Evolutionary conservation across 1,284 basidiomycete species (phyloP), one percentile per base, ranked within the genome.

Genomic region (Papiliotrema laurentii): DNA sequence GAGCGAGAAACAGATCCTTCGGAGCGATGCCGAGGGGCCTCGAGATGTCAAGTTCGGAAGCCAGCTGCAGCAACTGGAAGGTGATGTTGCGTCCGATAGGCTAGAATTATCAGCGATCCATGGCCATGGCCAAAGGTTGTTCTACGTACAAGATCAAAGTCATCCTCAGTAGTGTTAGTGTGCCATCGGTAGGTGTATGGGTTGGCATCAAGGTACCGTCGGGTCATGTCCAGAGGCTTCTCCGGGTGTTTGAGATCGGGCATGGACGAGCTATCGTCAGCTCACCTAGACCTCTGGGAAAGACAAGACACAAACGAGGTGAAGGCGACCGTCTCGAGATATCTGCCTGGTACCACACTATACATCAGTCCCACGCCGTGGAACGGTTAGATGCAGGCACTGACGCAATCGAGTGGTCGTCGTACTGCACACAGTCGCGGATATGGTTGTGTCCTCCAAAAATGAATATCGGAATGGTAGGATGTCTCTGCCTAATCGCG

Each of bases 301-400:
- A 21, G n/a, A 6, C n/a, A 54, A 43, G 21, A 24, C 26, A 59
- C 66, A 48, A 41, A 73, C 64, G 71, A 73, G 4, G 72, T 66
- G 76, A 57, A 66, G 76, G 86, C 87, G 49, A 91, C 77, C 5
- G 89, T 90, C 73, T 92, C 89, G 83, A 91, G 85, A 68, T 89
- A 92, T 22, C 86, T 78, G 39, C 89, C 89, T 47, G 86, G 87
- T 59, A 88, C 86, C 31, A 91, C 72, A 1, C 70, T 72, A 39
- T 28, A 26, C 16, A 27, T 54, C 31, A 49, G 45, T 42, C 21
- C 9, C 24, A 22, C 22, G 42, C 35, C 30, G 19, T 21, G 5
- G 30, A 16, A 13, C 36, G 13, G 81, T 77, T 77, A 87, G 84
- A 0, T 82, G 80, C 18, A 82, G 79, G 21, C 10, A 55, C 69